A percentile compares a stretch with the other conserved stretches of the same genome.
phyloP scores from a whole-genome alignment of 805 yeast genomes.

The Candida namnaoensis region DNA sequence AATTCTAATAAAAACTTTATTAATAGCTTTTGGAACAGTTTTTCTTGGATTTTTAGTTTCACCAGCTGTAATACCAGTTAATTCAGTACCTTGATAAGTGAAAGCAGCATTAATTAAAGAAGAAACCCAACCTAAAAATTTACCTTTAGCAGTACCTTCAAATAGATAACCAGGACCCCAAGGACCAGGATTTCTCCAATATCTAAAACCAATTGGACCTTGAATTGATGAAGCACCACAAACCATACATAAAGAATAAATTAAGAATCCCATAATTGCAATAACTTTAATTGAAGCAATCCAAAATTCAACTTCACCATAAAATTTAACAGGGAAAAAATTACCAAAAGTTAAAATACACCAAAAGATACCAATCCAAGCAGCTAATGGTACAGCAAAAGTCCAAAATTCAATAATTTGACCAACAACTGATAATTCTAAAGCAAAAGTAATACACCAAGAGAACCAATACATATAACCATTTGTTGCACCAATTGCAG shows the following conservation, averaged over 20 bases:
- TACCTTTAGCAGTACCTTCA: conserved; percentile 37
- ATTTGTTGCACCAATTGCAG: conserved; percentile 65
- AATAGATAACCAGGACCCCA: conserved; percentile 61
- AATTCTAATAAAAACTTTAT: conserved; percentile 60
- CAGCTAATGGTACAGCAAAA: conserved; percentile 57
- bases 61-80: conserved; percentile 70
- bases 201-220: conserved; percentile 75
- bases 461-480: conserved; percentile 74
- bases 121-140: conserved; percentile 62
- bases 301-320: conserved; percentile 77
- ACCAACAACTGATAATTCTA: conserved; percentile 66
- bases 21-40: conserved; percentile 63
- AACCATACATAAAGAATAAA: conserved; percentile 62
- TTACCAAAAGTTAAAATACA: conserved; percentile 44
- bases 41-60: conserved; percentile 64
- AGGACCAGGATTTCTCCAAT: conserved; percentile 75
- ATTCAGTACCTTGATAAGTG: conserved; percentile 74
- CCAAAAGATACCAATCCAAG: conserved; percentile 65
- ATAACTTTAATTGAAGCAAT: conserved; percentile 56
- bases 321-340: conserved; percentile 58
- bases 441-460: conserved; percentile 71
- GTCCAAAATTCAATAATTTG: conserved; percentile 63
- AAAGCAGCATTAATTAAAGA: conserved; percentile 70
- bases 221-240: conserved; percentile 62
- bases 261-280: conserved; percentile 63